Base-by-base conservation (phyloP, 148 eudicot genomes). In the Spergularia marina region DNA sequence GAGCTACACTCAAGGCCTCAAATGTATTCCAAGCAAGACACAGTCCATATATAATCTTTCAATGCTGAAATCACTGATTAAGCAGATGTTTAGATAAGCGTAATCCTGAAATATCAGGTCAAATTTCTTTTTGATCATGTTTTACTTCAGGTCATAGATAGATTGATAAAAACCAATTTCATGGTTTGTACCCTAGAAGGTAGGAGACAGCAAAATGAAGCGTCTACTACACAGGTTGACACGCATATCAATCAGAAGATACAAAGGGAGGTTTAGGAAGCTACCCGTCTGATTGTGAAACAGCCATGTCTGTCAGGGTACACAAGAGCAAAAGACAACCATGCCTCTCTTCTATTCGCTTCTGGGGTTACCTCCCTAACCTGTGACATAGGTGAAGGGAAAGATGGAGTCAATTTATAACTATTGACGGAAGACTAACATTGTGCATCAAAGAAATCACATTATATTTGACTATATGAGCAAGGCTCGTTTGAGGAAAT, bases 341-440 rank as follows among this genome's bases (percentile, higher is more conserved):
- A 60, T 61, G 96, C 90, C 76, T 85, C 87, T 76, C 86, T 77
- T 77, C 87, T 85, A 75, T 86, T 89, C 47, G 93, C 98, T 81
- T 86, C 91, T 66, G 90, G 96, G 65, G 86, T 88, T 57, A 91
- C 96, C 89, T 93, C 90, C 85, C 84, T 88, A 54, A 91, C 96
- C 96, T 93, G 78, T 2, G 18, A 67, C 0, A 52, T 1, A 72
- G 4, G 55, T 44, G 11, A 54, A 49, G 15, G 0, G 5, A 1
- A 44, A 72, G 18, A 4, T 47, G 40, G 30, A 55, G 17, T 65
- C 34, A 47, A 52, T 14, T 66, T 41, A 25, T 0, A 40, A 36
- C 74, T 39, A 55, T 58, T 25, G 56, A 12, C 49, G 11, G 0
- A 66, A 65, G 12, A 20, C 66, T 20, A 15, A 52, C 6, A 36